Conservation (phyloP, 2,329 filamentous ascomycete genomes). For the Aphanocladium album region DNA sequence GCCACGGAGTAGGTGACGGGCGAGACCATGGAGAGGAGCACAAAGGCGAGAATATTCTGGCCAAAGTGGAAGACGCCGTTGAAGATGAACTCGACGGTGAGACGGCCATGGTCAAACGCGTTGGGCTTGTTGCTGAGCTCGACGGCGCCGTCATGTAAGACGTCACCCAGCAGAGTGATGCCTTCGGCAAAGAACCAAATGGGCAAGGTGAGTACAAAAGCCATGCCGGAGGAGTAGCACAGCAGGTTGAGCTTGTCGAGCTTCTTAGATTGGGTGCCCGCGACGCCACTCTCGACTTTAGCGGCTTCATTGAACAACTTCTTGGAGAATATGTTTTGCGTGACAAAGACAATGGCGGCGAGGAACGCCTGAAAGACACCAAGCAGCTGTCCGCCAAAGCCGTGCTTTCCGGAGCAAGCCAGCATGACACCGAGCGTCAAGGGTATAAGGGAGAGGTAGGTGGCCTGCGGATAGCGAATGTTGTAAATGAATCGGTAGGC, state of each 20-base stretch:
- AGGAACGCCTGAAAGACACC: conserved; percentile 86
- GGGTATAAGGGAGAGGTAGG: conserved; percentile 85
- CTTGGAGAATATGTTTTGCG: conserved; percentile 98
- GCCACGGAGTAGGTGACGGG: conserved; percentile 97
- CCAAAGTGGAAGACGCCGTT: conserved; percentile 96
- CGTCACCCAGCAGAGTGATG: conserved; percentile 67
- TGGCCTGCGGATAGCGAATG: conserved; percentile 80
- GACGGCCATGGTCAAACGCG: conserved; percentile 68
- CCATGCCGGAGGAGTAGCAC: conserved; percentile 93
- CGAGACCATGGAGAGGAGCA: conserved; percentile 86
- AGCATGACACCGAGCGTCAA: conserved; percentile 93
- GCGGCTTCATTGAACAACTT: conserved; percentile 94
- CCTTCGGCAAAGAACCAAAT: conserved; percentile 95
- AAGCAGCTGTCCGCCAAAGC: conserved; percentile 77
- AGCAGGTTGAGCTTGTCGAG: conserved; percentile 95
- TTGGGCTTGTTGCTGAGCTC: conserved; percentile 55
- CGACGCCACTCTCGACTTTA: conserved; percentile 71
- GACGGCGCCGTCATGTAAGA: conserved; percentile 75
- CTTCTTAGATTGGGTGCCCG: conserved; percentile 62
- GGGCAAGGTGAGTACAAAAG: conserved; percentile 80
- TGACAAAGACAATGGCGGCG: conserved; percentile 92
- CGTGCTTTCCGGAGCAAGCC: conserved; percentile 78
- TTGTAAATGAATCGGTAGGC: conserved; percentile 87
- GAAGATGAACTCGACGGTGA: conserved; percentile 84
- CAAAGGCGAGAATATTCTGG: conserved; percentile 92